phyloP scores from a whole-genome alignment of 768 basidiomycete species.

The Suillus clintonianus region DNA sequence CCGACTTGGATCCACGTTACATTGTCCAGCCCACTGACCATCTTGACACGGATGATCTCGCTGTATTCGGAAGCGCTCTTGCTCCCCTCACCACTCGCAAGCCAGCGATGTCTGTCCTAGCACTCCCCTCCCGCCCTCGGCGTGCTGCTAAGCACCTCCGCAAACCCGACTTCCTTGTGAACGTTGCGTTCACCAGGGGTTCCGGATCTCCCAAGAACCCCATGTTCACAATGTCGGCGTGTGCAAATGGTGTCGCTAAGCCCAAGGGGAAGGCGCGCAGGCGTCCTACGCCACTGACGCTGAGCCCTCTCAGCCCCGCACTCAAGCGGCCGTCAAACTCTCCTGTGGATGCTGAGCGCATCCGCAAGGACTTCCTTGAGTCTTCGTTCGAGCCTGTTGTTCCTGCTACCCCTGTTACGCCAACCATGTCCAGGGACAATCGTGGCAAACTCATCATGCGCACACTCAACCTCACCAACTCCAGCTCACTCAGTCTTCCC shows the following conservation, averaged over 20 bases:
- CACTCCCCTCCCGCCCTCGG: constrained; percentile 35
- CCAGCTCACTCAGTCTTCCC: constrained; percentile 10
- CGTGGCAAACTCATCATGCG: constrained; percentile 6
- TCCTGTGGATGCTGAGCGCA: constrained; percentile 35
- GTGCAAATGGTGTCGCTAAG: constrained; percentile 7
- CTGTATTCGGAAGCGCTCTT: constrained; percentile 30
- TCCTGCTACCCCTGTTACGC: constrained; percentile 10
- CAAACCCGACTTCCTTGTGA: constrained; percentile 37
- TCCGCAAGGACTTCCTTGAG: constrained; percentile 43
- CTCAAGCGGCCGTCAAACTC: constrained; percentile 37
- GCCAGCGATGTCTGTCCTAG: constrained; percentile 37
- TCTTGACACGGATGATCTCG: constrained; percentile 36
- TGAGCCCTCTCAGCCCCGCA: constrained; percentile 33
- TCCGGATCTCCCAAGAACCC: constrained; percentile 15
- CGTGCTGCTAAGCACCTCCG: constrained; percentile 38
- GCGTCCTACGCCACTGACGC: constrained; percentile 45
- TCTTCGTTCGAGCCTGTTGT: constrained; percentile 43
- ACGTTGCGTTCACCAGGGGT: constrained; percentile 28
- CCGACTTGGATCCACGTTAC: constrained; percentile 53
- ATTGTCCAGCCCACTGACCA: constrained; percentile 41
- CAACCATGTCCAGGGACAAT: neutral
- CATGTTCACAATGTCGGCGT: constrained; percentile 12
- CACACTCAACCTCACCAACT: constrained; percentile 7
- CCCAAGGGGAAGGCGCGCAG: constrained; percentile 35
- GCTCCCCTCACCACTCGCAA: constrained; percentile 29